Evolutionary conservation across 768 basidiomycete species (phyloP), one percentile per base, ranked within the genome.

Genomic region (Podaxis sp.): DNA sequence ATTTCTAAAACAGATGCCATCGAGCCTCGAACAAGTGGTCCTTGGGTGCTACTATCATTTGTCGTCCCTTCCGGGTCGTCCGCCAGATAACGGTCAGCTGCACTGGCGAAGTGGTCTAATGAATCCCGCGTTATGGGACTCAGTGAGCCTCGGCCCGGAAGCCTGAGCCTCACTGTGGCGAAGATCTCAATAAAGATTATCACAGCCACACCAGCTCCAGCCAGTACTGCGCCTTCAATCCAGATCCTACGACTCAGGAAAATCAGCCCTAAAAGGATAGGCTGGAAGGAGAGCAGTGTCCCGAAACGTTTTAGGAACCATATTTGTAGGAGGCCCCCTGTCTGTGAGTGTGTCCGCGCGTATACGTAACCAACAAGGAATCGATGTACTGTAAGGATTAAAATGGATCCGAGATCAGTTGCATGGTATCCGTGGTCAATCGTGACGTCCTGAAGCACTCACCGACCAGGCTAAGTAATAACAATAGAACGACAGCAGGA

Each of bases 1-100:
- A 93, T 90, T 70, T 93, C 90, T 63, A 93, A 77, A 54, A 93
- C 89, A 41, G 87, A 88, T 4, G 90, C 89, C 78, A 91, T 89
- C 3, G 90, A 92, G 5, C 88, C 87, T 62, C 90, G 83, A 46
- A 80, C 71, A 26, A 82, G 77, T 49, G 74, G 71, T n/a, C 81
- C 80, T 44, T 71, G 68, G 24, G 73, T 73, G 64, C 75, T 82
- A 67, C 78, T 81, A 53, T 74, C 77, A 56, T 82, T 75, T 41
- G 79, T 71, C 64, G 82, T 83, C 12, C 77, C 78, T 63, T 78
- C 82, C 65, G 84, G 83, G 60, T 84, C 85, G 50, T 84, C 81
- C 30, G 79, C 69, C 6, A 69, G 71, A 53, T 74, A 75, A 20
- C 67, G 70, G 41, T 80, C 78, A 60, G 86, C 85, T 7, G 79